These are phyloP conservation scores for Coccomyxa subellipsoidea DNA, from an alignment of 163 green algal genomes.

Conservation along the genomic window DNA sequence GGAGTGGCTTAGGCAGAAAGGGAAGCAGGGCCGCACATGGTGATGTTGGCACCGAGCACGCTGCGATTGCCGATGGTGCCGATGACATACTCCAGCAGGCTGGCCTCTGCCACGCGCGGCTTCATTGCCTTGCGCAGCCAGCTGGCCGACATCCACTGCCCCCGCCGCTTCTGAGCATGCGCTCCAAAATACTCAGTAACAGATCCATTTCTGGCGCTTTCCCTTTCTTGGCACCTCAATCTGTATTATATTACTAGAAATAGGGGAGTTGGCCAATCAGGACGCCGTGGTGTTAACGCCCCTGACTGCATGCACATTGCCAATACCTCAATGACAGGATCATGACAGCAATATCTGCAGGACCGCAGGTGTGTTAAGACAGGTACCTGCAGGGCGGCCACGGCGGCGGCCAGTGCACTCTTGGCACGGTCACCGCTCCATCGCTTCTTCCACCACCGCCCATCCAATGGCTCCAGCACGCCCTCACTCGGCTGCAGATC, in stretches of 20 bases:
- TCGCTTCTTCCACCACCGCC: not conserved
- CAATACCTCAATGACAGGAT: no score
- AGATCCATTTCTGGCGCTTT: no score
- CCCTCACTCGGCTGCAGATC: not conserved
- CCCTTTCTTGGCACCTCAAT: no score
- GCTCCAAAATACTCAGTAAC: no score
- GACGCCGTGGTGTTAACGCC: no score
- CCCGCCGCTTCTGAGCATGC: not conserved
- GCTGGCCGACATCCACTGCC: not conserved
- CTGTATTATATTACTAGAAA: no score
- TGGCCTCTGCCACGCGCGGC: not conserved
- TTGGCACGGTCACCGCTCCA: not conserved
- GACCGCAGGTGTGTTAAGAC: no score
- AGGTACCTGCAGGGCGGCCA: not conserved
- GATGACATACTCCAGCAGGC: not conserved
- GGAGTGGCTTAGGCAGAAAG: no score
- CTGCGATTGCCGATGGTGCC: not conserved
- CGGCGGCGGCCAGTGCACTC: not conserved
- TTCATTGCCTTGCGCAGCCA: not conserved
- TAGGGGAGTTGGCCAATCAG: no score
- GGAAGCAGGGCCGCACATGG: not conserved
- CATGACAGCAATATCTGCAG: no score
- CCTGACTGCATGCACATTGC: no score
- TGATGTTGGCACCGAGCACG: not conserved
- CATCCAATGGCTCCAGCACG: conserved; percentile 10